Conservation (phyloP, 2,329 filamentous ascomycete genomes). For the Microcyclospora tardicrescens region DNA sequence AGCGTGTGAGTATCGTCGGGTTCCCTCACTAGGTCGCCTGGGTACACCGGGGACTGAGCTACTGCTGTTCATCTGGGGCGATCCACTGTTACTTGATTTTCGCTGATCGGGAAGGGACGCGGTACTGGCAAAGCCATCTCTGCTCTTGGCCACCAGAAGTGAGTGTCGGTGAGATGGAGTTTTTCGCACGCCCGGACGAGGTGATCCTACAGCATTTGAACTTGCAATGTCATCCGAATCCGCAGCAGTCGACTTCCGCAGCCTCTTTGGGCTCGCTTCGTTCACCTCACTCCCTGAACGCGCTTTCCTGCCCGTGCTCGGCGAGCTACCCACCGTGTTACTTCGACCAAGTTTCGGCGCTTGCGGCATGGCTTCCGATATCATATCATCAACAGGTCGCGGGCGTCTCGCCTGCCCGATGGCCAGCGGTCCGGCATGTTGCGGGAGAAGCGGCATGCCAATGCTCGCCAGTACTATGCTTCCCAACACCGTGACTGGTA, state of each 20-base stretch:
- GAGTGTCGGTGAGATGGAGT: conserved; percentile 19
- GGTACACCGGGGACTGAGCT: conserved; percentile 23
- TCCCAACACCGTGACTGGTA: conserved; percentile 68
- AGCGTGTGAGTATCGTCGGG: conserved; percentile 43
- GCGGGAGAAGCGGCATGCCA: conserved; percentile 61
- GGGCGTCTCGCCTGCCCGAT: conserved; percentile 72
- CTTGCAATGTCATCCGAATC: conserved; percentile 9
- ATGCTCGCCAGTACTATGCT: conserved; percentile 69
- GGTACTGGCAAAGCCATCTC: conserved; percentile 19
- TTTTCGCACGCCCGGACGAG: conserved; percentile 1
- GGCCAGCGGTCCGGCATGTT: conserved; percentile 66
- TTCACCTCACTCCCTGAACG: conserved; percentile 19
- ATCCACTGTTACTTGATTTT: conserved; percentile 1
- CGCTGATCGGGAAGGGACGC: conserved; percentile 22
- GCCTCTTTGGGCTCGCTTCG: conserved; percentile 18
- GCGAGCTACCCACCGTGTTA: conserved; percentile 48
- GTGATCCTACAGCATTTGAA: too few relatives aligned
- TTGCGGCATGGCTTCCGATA: conserved; percentile 44
- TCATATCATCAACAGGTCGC: conserved; percentile 47
- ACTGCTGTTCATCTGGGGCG: too few relatives aligned
- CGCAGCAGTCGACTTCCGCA: conserved; percentile 22
- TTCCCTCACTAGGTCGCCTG: conserved; percentile 23
- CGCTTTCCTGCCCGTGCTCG: conserved; percentile 32
- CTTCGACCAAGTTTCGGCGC: conserved; percentile 50
- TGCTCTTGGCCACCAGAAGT: conserved; percentile 18